phyloP scores from a whole-genome alignment of 2,329 filamentous ascomycete genomes.

The Epichloe gansuensis region DNA sequence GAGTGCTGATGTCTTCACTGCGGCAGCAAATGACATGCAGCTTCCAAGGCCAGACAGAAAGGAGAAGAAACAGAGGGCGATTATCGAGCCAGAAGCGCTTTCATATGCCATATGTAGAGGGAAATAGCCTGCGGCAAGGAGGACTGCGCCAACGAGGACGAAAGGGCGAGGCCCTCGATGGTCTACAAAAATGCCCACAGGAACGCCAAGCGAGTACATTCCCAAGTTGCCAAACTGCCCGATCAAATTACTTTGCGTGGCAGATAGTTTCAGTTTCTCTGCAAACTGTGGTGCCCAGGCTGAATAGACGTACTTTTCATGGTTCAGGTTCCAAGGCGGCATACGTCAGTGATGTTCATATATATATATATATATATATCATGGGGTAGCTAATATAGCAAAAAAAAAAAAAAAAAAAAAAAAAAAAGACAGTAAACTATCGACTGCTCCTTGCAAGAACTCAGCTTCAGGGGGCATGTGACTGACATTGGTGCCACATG shows the following conservation, averaged over 20 bases:
- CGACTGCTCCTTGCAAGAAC: not conserved
- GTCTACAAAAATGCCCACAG: slow-evolving; percentile 80
- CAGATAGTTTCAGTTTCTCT: slow-evolving; percentile 69
- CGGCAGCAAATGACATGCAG: slow-evolving; percentile 78
- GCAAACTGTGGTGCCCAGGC: slow-evolving; percentile 97
- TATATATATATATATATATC: not conserved
- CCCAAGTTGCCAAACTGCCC: slow-evolving; percentile 77
- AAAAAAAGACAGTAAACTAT: not conserved
- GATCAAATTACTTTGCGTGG: slow-evolving; percentile 89
- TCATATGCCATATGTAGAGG: slow-evolving; percentile 72
- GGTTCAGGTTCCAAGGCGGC: slow-evolving; percentile 8
- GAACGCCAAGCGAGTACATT: slow-evolving; percentile 87
- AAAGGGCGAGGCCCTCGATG: slow-evolving; percentile 67
- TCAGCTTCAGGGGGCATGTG: not conserved
- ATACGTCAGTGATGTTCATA: not conserved
- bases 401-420: too few relatives aligned
- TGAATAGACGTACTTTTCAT: slow-evolving; percentile 80
- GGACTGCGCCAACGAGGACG: slow-evolving; percentile 60
- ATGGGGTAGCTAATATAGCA: not conserved
- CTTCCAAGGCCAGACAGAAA: slow-evolving; percentile 81
- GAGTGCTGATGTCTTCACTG: slow-evolving; percentile 75
- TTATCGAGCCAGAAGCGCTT: slow-evolving; percentile 46
- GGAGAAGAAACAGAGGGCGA: slow-evolving; percentile 65
- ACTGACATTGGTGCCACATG: slow-evolving; percentile 83
- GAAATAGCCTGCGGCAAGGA: slow-evolving; percentile 72